Evolutionary conservation across 2,329 filamentous ascomycete genomes (phyloP).

Genomic region (Decorospora gaudefroyi): DNA sequence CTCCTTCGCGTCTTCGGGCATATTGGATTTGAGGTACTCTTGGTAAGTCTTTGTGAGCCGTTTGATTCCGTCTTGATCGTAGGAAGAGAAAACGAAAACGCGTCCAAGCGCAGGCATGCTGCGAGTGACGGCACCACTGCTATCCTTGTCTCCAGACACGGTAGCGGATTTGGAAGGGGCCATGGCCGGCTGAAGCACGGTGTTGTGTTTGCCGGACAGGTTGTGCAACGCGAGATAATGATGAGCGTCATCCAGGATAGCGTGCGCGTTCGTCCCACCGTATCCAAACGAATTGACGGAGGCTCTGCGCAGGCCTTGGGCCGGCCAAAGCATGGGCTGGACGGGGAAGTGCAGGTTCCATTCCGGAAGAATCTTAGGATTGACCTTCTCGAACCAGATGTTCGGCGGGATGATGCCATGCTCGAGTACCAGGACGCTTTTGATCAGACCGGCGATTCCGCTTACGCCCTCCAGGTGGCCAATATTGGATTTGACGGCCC

Average conservation of each 20-base stretch:
- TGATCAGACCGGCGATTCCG: constrained; percentile 46
- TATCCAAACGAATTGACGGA: constrained; percentile 33
- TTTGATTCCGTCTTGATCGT: too few species aligned
- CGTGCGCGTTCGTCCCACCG: constrained; percentile 27
- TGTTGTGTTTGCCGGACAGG: too few species aligned
- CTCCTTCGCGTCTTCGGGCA: background rate
- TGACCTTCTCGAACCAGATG: constrained; percentile 10
- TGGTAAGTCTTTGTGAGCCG: too few species aligned
- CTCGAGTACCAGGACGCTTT: constrained; percentile 48
- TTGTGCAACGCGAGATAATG: constrained; percentile 8
- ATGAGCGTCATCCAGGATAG: constrained; percentile 19
- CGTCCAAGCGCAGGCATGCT: too few species aligned
- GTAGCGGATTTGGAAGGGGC: too few species aligned
- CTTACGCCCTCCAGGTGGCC: constrained; percentile 49
- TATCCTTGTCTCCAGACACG: too few species aligned
- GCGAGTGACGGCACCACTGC: too few species aligned
- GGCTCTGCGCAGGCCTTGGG: constrained; percentile 13
- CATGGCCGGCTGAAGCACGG: too few species aligned
- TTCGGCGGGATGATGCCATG: constrained; percentile 40
- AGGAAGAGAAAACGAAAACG: too few species aligned
- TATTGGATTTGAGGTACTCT: too few species aligned
- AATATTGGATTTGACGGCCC: constrained; percentile 31
- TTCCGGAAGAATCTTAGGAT: constrained; percentile 13
- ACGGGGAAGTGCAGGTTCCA: background rate
- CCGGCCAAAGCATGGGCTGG: constrained; percentile 16